These are phyloP conservation scores for Trichoderma polysporum DNA, from an alignment of 2,329 filamentous ascomycete genomes.

Conservation along the genomic window DNA sequence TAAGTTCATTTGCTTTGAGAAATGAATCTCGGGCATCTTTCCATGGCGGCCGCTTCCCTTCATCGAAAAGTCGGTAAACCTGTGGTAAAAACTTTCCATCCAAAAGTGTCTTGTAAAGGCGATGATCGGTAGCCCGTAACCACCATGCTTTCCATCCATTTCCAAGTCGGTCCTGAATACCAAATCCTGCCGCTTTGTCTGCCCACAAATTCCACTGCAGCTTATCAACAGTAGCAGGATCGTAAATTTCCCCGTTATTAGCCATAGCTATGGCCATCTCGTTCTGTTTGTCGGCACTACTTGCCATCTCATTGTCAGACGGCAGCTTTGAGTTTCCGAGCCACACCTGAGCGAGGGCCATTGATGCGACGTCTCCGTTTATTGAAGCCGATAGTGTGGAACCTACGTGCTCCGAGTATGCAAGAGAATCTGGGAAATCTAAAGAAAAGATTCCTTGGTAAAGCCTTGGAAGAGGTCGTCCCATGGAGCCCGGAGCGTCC, in stretches of 20 bases:
- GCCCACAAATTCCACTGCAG: constrained; percentile 29
- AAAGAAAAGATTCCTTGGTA: constrained; percentile 47
- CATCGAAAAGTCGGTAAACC: constrained; percentile 25
- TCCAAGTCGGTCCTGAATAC: constrained; percentile 39
- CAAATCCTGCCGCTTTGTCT: constrained; percentile 39
- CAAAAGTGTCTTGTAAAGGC: constrained; percentile 37
- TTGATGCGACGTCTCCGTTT: constrained; percentile 30
- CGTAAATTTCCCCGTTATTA: constrained; percentile 24
- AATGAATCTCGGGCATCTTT: constrained; percentile 18
- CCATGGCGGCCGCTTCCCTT: constrained; percentile 26
- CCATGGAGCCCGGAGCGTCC: constrained; percentile 25
- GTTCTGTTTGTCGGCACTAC: constrained; percentile 25
- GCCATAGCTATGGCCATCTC: constrained; percentile 16
- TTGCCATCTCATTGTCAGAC: constrained; percentile 34
- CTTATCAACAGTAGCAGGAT: constrained; percentile 25
- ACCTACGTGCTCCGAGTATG: constrained; percentile 30
- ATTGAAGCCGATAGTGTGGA: constrained; percentile 24
- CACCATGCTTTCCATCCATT: constrained; percentile 41
- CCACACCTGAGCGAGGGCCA: constrained; percentile 35
- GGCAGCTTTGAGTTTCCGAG: constrained; percentile 34
- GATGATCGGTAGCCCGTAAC: constrained; percentile 41
- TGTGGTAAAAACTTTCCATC: constrained; percentile 26
- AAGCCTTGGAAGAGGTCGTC: constrained; percentile 35
- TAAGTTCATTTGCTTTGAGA: background rate
- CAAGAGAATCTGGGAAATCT: constrained; percentile 42